Evolutionary conservation across 768 basidiomycete species (phyloP), one percentile per base, ranked within the genome.

Genomic region (Mycena vitilis): DNA sequence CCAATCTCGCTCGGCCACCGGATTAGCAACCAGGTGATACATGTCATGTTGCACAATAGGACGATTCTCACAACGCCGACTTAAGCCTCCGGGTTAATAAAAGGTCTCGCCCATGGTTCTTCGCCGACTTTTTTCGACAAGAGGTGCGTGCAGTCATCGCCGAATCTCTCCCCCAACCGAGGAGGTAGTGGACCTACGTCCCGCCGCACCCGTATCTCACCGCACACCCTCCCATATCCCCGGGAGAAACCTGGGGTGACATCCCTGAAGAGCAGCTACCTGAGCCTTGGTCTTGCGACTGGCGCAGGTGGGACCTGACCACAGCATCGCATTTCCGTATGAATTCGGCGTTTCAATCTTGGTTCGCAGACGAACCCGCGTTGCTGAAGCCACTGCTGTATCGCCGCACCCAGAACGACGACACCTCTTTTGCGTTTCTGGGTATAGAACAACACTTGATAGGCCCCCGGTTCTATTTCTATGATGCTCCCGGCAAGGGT

Each of bases 41-140:
- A 5, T 30, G 5, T 5, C 30, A 30, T 30, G 5, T 30, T 30
- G 30, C 30, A 3, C 30, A 30, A 30, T 30, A 30, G 30, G 30
- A 30, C 30, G 30, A 30, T 30, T 30, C 5, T 30, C 2, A 30
- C 30, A 30, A 30, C 30, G 30, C 30, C 30, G 30, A 30, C 30
- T 5, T 5, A 30, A 30, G 30, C 30, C 30, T 30, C 30, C 30
- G 30, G 5, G 30, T 30, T 5, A 30, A 30, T 30, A 57, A 30
- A 49, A 61, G 52, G 56, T 23, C 25, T 48, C 55, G 54, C 2
- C 55, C 55, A 23, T 56, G 55, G 55, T 34, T 12, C 55, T 56
- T 56, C 22, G 22, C 55, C 40, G 55, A 40, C 38, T 42, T 56
- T 42, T 56, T 56, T 15, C n/a, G 30, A 16, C 53, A 36, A 7